A percentile compares a stretch with the other conserved stretches of the same genome.
Conservation (phyloP, 2,329 filamentous ascomycete genomes). For the Dichotomopilus funicola region DNA sequence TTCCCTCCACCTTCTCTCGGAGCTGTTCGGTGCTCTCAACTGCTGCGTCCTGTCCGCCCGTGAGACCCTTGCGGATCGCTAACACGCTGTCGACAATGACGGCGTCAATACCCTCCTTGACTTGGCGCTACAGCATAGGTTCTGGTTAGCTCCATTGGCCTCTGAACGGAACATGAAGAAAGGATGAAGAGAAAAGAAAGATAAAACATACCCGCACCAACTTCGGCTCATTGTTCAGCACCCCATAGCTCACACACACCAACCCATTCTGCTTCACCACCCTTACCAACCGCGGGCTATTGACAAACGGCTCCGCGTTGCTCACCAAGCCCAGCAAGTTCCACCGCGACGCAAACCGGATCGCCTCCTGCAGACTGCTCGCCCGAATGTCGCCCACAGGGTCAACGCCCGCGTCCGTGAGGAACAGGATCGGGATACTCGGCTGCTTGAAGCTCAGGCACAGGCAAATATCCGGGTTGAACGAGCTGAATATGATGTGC, state of each 20-base stretch:
- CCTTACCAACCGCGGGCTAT: slow-evolving; percentile 78
- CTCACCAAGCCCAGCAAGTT: slow-evolving; percentile 88
- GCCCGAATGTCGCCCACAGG: slow-evolving; percentile 84
- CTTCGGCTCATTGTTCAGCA: slow-evolving; percentile 76
- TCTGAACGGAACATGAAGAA: not conserved
- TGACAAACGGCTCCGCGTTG: slow-evolving; percentile 80
- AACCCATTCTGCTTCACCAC: slow-evolving; percentile 92
- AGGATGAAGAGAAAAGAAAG: not conserved
- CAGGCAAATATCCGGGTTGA: slow-evolving; percentile 95
- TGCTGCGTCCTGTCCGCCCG: slow-evolving; percentile 30
- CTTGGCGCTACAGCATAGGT: slow-evolving; percentile 58
- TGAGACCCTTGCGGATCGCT: slow-evolving; percentile 85
- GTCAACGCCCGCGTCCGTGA: slow-evolving; percentile 79
- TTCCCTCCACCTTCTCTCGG: slow-evolving; percentile 9
- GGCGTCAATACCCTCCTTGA: slow-evolving; percentile 91
- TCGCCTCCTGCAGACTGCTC: slow-evolving; percentile 86
- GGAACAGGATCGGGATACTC: slow-evolving; percentile 89
- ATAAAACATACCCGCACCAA: slow-evolving; percentile 68
- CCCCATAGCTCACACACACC: slow-evolving; percentile 93
- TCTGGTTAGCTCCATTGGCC: not conserved
- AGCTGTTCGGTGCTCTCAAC: not conserved
- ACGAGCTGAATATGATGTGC: slow-evolving; percentile 93
- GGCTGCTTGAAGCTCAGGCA: slow-evolving; percentile 95
- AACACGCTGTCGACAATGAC: slow-evolving; percentile 96
- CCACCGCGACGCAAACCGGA: slow-evolving; percentile 91